Conservation (phyloP, 768 basidiomycete species). For the Trametes cingulata region DNA sequence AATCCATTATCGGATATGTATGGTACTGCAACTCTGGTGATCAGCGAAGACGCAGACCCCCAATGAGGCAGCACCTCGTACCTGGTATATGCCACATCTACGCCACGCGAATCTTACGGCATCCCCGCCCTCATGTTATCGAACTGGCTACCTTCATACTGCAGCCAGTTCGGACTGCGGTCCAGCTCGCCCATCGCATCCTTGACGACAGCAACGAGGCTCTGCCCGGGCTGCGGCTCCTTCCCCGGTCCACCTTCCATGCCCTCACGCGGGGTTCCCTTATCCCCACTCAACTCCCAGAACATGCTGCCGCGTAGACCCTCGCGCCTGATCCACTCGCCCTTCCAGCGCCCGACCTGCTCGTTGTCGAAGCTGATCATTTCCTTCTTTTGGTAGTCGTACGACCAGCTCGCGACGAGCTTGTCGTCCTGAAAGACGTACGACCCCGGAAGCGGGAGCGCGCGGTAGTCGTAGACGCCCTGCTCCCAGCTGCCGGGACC, state of each 20-base stretch:
- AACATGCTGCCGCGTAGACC: conserved; percentile 92
- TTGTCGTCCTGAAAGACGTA: conserved; percentile 65
- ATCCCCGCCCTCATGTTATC: conserved; percentile 79
- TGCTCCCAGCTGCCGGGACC: conserved; percentile 91
- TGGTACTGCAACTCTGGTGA: not conserved
- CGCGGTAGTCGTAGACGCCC: conserved; percentile 92
- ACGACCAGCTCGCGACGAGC: conserved; percentile 78
- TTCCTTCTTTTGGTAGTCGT: conserved; percentile 72
- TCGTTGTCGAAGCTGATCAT: conserved; percentile 84
- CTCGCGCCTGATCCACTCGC: conserved; percentile 74
- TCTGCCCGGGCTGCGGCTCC: conserved; percentile 65
- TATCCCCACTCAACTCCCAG: conserved; percentile 92
- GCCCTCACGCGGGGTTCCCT: conserved; percentile 60
- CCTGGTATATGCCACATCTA: conserved; percentile 1
- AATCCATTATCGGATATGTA: conserved; percentile 5
- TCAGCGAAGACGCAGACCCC: not conserved
- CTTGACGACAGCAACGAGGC: conserved; percentile 74
- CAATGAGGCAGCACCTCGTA: not conserved
- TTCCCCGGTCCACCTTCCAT: conserved; percentile 79
- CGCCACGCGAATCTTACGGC: conserved; percentile 28
- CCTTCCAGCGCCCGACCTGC: conserved; percentile 69
- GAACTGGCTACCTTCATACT: conserved; percentile 74
- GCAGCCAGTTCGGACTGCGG: conserved; percentile 75
- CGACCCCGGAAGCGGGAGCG: conserved; percentile 76
- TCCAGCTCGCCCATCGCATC: conserved; percentile 79